Conservation (phyloP, 2,329 filamentous ascomycete genomes). For the Colletotrichum sp. region DNA sequence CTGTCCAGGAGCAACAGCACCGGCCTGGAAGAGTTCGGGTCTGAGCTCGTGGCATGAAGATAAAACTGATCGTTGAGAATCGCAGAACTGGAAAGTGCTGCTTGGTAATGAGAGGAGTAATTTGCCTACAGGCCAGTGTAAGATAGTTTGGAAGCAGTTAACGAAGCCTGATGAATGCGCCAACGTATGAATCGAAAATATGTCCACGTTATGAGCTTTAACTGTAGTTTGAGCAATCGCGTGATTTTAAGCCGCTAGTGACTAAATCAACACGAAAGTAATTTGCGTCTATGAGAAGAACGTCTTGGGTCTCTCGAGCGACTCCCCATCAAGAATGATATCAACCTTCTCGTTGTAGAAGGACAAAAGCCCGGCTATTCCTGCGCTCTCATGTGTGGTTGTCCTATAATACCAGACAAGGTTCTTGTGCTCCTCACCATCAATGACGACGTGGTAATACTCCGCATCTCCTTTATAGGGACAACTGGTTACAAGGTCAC, state of each 20-base stretch:
- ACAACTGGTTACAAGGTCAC: slow-evolving; percentile 59
- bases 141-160: neutral
- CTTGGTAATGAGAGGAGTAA: neutral
- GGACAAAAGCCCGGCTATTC: slow-evolving; percentile 61
- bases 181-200: neutral
- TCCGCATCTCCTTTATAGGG: slow-evolving; percentile 72
- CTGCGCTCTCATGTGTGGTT: slow-evolving; percentile 60
- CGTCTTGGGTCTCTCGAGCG: slow-evolving; percentile 33
- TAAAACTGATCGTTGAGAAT: neutral
- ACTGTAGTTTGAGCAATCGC: neutral
- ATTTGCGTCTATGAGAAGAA: slow-evolving; percentile 17
- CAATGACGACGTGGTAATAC: slow-evolving; percentile 62
- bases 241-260: neutral
- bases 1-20: neutral
- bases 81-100: neutral
- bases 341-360: slow-evolving; percentile 75
- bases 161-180: neutral
- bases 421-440: slow-evolving; percentile 49
- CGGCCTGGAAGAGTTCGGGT: neutral
- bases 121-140: neutral
- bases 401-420: slow-evolving; percentile 67
- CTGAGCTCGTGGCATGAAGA: neutral
- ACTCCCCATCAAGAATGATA: slow-evolving; percentile 59
- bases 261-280: neutral
- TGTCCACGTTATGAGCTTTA: neutral